Evolutionary conservation across 192 early-diverging fungal species (phyloP).

Genomic region (Funneliformis mosseae): DNA sequence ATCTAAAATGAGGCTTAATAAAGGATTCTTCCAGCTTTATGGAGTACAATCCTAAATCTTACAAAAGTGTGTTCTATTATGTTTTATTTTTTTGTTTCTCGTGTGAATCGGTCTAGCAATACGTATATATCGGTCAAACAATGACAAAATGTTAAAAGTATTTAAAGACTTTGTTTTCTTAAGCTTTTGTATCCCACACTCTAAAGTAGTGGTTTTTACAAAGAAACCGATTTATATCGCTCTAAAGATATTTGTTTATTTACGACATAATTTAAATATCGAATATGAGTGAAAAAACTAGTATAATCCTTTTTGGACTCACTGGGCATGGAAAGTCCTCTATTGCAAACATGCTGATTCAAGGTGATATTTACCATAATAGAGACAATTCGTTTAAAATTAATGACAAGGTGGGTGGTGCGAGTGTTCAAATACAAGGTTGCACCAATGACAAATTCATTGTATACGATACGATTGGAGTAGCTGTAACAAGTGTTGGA

Average conservation of each 20-base stretch:
- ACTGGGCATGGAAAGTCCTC: constrained; percentile 35
- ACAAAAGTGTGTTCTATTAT: too few species aligned
- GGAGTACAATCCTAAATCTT: too few species aligned
- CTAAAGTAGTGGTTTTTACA: constrained; percentile 10
- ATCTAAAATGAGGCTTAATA: too few species aligned
- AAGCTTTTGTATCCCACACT: too few species aligned
- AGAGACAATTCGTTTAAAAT: background rate
- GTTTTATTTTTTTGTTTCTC: too few species aligned
- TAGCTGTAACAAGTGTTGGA: constrained; percentile 10
- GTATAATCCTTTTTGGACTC: constrained; percentile 30
- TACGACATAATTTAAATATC: too few species aligned
- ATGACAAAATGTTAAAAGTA: too few species aligned
- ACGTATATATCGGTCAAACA: too few species aligned
- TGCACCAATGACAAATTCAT: constrained; percentile 20
- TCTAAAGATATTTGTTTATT: too few species aligned
- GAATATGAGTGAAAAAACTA: background rate
- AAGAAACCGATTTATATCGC: background rate
- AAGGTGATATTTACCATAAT: constrained; percentile 28
- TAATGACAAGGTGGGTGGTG: constrained; percentile 20
- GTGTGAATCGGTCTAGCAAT: too few species aligned
- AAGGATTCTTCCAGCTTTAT: too few species aligned
- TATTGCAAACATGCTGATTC: constrained; percentile 33
- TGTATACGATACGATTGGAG: constrained; percentile 34
- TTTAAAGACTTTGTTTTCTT: too few species aligned
- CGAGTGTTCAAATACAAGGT: constrained; percentile 4